Evolutionary conservation across 257 asterid genomes (phyloP), one percentile per base, ranked within the genome.

Genomic region (Capsicum pubescens): DNA sequence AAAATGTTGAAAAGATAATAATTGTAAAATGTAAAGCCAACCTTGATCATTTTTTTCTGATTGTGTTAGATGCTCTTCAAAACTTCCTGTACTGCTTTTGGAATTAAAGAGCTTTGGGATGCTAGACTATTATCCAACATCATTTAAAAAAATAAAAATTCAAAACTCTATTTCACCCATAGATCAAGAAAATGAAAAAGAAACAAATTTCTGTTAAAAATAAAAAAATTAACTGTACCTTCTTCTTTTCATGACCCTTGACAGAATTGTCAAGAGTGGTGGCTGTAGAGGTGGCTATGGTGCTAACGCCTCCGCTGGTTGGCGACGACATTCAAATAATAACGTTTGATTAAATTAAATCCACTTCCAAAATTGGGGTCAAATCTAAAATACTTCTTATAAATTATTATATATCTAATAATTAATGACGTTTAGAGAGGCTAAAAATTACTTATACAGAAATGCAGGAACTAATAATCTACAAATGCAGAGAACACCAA

Each of bases 71-170:
- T 94, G 92, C 81, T 92, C 97, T 58, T 91, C 93, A 80, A 91
- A 91, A 83, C 54, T 86, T 68, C 90, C 95, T 87, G 87, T 88
- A 78, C 87, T 87, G 79, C 74, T 87, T 84, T 90, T 95, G 56
- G 93, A 84, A 67, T 88, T 78, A 89, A 93, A 92, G 39, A 95
- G 87, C 92, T 87, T 94, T 60, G 99, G 94, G 59, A 94, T 87
- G 10, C 89, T 88, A 8, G 91, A 91, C 97, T 95, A 86, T 52
- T 17, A 56, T 78, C 63, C 83, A 86, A 84, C 3, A 21, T n/a
- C 56, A 77, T 70, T 26, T 1, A 19, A 52, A 21, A 7, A 71
- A 39, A 3, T 4, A 39, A 17, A n/a, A 61, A 39, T 39, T 39
- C 44, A 39, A 4, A 48, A 48, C 1, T 4, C 15, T 71, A 71